phyloP scores from a whole-genome alignment of 306 rosid genomes.

The Glycine tomentella region DNA sequence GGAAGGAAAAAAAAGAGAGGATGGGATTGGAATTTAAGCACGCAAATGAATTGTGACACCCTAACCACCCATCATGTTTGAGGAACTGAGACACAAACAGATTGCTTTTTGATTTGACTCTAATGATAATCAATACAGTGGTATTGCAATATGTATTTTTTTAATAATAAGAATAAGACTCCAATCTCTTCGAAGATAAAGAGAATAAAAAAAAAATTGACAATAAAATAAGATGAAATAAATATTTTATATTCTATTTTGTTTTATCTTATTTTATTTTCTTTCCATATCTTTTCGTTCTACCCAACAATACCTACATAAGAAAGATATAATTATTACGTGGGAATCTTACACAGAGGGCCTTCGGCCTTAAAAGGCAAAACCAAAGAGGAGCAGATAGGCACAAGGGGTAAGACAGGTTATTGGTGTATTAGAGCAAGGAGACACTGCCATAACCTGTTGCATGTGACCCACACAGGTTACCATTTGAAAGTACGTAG shows the following conservation, averaged over 20 bases:
- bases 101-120: slow-evolving; percentile 40
- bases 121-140: not conserved
- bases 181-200: no score
- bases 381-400: slow-evolving; percentile 19
- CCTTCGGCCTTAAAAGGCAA: not conserved
- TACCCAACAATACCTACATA: no score
- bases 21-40: slow-evolving; percentile 64
- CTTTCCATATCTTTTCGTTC: no score
- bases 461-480: slow-evolving; percentile 31
- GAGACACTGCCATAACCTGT: slow-evolving; percentile 15
- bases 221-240: no score
- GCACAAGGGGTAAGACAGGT: slow-evolving; percentile 1
- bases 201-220: no score
- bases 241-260: no score
- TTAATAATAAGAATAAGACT: no score
- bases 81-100: slow-evolving; percentile 65
- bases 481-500: slow-evolving; percentile 21
- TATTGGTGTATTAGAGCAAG: slow-evolving; percentile 20
- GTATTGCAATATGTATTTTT: no score
- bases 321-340: no score
- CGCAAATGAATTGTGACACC: slow-evolving; percentile 65
- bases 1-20: no score
- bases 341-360: no score
- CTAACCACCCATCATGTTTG: slow-evolving; percentile 91
- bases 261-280: not conserved